phyloP scores from a whole-genome alignment of 768 basidiomycete genomes.

The Boletus subcaerulescens region DNA sequence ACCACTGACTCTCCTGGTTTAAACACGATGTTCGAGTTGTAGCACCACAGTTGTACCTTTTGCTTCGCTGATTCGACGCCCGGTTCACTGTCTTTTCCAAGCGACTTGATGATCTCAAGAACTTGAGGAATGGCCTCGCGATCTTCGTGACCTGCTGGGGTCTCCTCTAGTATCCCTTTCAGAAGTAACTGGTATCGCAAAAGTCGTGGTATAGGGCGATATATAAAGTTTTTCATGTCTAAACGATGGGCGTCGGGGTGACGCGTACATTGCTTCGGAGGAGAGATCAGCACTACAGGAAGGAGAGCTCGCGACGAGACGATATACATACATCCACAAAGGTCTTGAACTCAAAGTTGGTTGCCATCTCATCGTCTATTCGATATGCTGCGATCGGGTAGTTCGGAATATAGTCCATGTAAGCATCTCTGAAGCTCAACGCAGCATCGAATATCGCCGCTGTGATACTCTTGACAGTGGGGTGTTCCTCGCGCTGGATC shows the following conservation, averaged over 20 bases:
- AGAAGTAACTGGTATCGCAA: conserved; percentile 86
- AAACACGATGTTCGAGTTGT: conserved; percentile 74
- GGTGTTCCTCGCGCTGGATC: conserved; percentile 86
- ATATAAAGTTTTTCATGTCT: conserved; percentile 92
- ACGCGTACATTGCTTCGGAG: conserved; percentile 44
- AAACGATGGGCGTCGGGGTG: conserved; percentile 77
- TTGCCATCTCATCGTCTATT: conserved; percentile 84
- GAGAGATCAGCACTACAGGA: not conserved
- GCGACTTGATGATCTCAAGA: conserved; percentile 79
- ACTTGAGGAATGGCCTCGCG: conserved; percentile 78
- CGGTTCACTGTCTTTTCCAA: conserved; percentile 85
- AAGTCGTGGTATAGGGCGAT: conserved; percentile 86
- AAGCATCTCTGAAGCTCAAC: conserved; percentile 87
- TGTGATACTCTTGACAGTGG: conserved; percentile 73
- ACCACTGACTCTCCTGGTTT: conserved; percentile 74
- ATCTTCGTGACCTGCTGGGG: conserved; percentile 76
- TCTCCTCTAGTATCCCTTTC: conserved; percentile 74
- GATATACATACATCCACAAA: conserved; percentile 68
- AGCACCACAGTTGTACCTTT: conserved; percentile 88
- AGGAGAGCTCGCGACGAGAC: not conserved
- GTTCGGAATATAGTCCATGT: conserved; percentile 91
- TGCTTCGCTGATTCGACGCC: conserved; percentile 82
- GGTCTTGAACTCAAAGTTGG: conserved; percentile 72
- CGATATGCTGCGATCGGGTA: conserved; percentile 88
- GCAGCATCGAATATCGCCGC: conserved; percentile 86